phyloP scores from a whole-genome alignment of 176 grass and related monocot genomes.

The Cenchrus purpureus region DNA sequence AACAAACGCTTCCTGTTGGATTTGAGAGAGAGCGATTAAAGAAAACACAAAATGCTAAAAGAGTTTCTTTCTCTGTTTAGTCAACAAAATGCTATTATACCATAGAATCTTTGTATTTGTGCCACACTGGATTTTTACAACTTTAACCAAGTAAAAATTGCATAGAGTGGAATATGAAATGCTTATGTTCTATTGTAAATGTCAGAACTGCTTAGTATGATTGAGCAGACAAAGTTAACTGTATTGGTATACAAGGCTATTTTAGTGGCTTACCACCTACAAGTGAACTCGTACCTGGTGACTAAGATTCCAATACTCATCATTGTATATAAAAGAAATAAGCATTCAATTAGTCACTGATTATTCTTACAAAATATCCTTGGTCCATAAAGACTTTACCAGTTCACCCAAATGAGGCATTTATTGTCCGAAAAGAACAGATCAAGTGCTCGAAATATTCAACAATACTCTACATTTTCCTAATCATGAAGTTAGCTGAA shows the following conservation, averaged over 20 bases:
- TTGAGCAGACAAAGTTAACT: neutral
- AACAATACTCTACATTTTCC: slow-evolving; percentile 1
- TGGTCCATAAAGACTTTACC: slow-evolving; percentile 20
- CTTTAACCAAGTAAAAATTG: neutral
- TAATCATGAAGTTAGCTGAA: neutral
- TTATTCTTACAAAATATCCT: neutral
- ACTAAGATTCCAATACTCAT: neutral
- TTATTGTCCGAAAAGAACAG: neutral
- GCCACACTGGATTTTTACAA: neutral
- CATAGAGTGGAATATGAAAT: neutral
- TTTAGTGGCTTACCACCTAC: neutral
- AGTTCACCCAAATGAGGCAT: slow-evolving; percentile 22
- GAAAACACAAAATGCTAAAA: neutral
- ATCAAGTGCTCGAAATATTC: neutral
- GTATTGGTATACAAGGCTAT: neutral
- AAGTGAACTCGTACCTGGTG: neutral
- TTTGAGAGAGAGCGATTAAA: slow-evolving; percentile 26
- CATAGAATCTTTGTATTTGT: neutral
- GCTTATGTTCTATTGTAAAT: slow-evolving; percentile 3
- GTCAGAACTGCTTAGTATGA: neutral
- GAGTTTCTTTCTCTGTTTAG: neutral
- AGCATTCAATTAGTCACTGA: neutral
- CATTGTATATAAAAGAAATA: neutral
- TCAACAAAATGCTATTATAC: neutral
- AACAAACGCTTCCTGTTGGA: slow-evolving; percentile 88